phyloP scores from a whole-genome alignment of 163 green algal genomes.

The Chlorella variabilis region DNA sequence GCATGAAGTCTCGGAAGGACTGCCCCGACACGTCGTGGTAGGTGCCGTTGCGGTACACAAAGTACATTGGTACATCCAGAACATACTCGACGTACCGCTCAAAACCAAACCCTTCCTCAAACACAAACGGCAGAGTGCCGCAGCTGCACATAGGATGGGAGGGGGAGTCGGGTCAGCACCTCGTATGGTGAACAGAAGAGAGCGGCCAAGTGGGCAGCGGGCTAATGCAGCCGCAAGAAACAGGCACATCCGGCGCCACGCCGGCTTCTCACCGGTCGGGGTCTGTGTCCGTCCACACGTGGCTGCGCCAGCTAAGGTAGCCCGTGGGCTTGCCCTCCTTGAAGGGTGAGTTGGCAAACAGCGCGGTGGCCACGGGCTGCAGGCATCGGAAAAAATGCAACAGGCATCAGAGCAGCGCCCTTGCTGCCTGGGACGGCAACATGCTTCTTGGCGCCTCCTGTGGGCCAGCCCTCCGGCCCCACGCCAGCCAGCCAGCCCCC shows the following conservation, averaged over 20 bases:
- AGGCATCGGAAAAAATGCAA: too few species aligned
- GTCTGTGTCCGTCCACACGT: conserved; percentile 96
- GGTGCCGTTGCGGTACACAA: conserved; percentile 90
- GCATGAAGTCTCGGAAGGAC: conserved; percentile 96
- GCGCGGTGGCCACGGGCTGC: conserved; percentile 92
- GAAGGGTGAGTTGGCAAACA: conserved; percentile 98
- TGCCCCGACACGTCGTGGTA: conserved; percentile 89
- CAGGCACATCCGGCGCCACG: too few species aligned
- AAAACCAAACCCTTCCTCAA: conserved; percentile 92
- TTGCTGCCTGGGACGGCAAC: background rate
- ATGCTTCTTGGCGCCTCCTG: background rate
- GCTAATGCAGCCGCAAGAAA: too few species aligned
- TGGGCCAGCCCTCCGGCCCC: background rate
- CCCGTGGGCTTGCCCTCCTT: conserved; percentile 90
- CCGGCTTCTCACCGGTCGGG: conserved; percentile 68
- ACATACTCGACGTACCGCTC: conserved; percentile 96
- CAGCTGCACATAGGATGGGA: conserved; percentile 35
- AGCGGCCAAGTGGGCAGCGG: too few species aligned
- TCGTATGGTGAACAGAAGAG: too few species aligned
- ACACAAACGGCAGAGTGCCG: conserved; percentile 96
- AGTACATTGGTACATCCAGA: conserved; percentile 99
- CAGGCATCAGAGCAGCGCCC: too few species aligned
- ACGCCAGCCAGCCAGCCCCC: background rate
- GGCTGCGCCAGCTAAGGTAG: conserved; percentile 79
- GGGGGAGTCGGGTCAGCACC: too few species aligned